phyloP scores from a whole-genome alignment of 1,284 basidiomycete genomes.

The Fistulinella cinereoalba region DNA sequence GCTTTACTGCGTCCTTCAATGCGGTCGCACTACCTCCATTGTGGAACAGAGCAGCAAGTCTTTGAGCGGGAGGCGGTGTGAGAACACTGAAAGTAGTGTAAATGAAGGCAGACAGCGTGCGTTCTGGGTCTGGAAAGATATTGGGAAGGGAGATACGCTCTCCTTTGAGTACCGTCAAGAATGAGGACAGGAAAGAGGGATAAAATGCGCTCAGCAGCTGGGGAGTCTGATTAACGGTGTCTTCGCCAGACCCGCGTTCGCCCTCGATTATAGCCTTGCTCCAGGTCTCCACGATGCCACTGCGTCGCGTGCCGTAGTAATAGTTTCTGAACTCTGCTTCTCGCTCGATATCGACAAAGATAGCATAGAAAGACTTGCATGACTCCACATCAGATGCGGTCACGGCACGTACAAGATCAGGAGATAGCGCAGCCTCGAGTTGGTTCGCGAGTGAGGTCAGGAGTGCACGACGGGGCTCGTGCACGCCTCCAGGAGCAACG shows the following conservation, averaged over 20 bases:
- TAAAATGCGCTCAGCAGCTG: constrained; percentile 63
- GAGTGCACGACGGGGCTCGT: constrained; percentile 77
- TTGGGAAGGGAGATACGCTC: constrained; percentile 75
- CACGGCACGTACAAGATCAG: constrained; percentile 81
- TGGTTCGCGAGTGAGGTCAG: constrained; percentile 92
- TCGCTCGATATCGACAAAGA: constrained; percentile 87
- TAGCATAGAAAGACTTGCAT: constrained; percentile 77
- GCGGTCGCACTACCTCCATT: constrained; percentile 57
- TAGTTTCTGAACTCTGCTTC: constrained; percentile 90
- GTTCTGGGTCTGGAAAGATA: constrained; percentile 78
- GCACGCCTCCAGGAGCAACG: constrained; percentile 33
- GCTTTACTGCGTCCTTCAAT: constrained; percentile 67
- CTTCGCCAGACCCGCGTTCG: constrained; percentile 26
- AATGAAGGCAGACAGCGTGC: constrained; percentile 76
- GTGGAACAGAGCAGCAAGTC: constrained; percentile 65
- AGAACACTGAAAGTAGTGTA: constrained; percentile 76
- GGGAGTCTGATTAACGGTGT: constrained; percentile 27
- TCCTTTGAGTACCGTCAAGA: constrained; percentile 61
- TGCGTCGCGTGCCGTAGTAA: constrained; percentile 82
- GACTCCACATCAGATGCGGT: constrained; percentile 67
- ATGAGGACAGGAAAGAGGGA: constrained; percentile 67
- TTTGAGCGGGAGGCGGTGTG: constrained; percentile 76
- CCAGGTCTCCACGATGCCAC: constrained; percentile 68
- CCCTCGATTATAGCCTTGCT: constrained; percentile 48
- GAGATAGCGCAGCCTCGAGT: constrained; percentile 84